Conservation (phyloP, 2,329 filamentous ascomycete genomes). For the Monosporascus sp. region DNA sequence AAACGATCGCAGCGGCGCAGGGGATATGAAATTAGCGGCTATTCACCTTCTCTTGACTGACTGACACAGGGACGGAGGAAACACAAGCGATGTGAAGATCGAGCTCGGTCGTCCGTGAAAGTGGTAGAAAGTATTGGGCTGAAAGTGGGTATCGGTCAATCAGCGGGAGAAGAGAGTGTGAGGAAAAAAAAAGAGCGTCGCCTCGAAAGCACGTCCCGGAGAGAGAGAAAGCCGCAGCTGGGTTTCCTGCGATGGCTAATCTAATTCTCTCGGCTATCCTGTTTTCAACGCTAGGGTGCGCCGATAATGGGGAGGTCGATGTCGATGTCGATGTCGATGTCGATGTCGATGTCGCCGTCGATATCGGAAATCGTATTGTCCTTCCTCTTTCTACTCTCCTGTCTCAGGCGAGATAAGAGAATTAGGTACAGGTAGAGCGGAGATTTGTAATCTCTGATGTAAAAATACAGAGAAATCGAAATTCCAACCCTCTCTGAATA, state of each 20-base stretch:
- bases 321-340: not conserved
- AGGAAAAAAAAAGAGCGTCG: not conserved
- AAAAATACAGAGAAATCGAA: not conserved
- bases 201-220: not conserved
- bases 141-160: not conserved
- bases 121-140: not conserved
- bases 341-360: not conserved
- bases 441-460: not conserved
- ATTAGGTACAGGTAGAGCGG: not conserved
- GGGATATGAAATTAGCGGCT: not conserved
- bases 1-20: not conserved
- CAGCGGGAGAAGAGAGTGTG: not conserved
- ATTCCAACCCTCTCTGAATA: not conserved
- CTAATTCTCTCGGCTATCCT: not conserved
- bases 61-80: not conserved
- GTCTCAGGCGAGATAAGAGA: not conserved
- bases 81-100: not conserved
- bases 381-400: not conserved
- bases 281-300: not conserved
- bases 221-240: not conserved
- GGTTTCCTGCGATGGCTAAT: not conserved
- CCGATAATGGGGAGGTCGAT: not conserved
- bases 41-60: not conserved
- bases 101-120: not conserved
- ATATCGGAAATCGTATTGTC: not conserved